These are phyloP conservation scores for Juncus effusus DNA, from an alignment of 176 grass and related monocot species.

Conservation along the genomic window DNA sequence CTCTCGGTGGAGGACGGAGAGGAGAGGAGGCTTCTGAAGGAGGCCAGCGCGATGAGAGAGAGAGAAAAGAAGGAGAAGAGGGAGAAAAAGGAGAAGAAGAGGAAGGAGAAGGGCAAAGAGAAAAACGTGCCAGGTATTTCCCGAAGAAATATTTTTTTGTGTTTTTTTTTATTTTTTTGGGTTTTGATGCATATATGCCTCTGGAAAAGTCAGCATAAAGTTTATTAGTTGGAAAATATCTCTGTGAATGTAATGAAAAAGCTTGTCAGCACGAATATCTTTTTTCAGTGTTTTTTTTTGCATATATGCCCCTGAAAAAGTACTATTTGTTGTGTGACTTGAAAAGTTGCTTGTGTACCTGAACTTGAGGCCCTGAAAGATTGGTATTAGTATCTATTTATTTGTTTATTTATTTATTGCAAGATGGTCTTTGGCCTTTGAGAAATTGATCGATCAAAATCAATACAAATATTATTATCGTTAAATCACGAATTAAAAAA, in stretches of 20 bases:
- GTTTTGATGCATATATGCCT: constrained; percentile 3
- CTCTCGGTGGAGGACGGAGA: constrained; percentile 36
- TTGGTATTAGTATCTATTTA: no score
- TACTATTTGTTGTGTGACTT: neutral
- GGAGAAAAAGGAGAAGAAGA: constrained; percentile 21
- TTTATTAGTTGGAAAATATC: no score
- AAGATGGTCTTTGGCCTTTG: no score
- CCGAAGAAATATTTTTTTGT: neutral
- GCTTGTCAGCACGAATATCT: no score
- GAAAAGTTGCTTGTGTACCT: neutral
- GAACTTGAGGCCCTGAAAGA: no score
- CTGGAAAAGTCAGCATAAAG: neutral
- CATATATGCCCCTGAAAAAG: neutral
- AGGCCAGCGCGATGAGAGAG: constrained; percentile 16
- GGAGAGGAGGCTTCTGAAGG: constrained; percentile 19
- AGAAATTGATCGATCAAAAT: no score
- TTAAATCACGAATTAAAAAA: no score
- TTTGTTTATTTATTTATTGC: no score
- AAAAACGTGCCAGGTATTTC: neutral
- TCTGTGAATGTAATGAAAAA: no score
- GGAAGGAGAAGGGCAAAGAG: neutral
- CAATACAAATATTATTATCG: no score
- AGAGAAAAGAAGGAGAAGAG: constrained; percentile 29
- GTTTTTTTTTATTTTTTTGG: neutral
- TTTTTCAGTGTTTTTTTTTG: neutral